Conservation (phyloP, 305 asterid species). For the Lippia alba region DNA sequence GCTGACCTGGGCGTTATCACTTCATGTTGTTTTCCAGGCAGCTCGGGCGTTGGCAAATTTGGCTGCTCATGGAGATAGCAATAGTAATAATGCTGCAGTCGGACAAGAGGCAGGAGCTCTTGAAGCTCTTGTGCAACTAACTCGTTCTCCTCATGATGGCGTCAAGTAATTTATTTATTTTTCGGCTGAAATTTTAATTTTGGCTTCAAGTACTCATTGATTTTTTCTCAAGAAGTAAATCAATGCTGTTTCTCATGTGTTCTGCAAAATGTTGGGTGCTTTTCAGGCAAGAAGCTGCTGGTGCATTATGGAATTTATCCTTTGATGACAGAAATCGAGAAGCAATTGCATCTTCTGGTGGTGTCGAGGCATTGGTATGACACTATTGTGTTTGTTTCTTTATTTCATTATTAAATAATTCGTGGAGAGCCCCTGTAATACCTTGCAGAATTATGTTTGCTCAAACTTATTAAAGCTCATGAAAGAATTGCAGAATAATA, state of each 20-base stretch:
- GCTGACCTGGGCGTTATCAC: slow-evolving; percentile 20
- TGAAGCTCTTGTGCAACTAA: slow-evolving; percentile 86
- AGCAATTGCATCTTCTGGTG: slow-evolving; percentile 91
- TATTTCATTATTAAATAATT: slow-evolving; percentile 14
- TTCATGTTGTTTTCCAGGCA: slow-evolving; percentile 52
- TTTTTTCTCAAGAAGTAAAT: slow-evolving; percentile 13
- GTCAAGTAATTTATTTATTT: slow-evolving; percentile 56
- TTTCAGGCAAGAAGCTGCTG: slow-evolving; percentile 93
- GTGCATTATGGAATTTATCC: slow-evolving; percentile 89
- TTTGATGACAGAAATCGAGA: slow-evolving; percentile 97
- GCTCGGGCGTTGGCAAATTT: slow-evolving; percentile 93
- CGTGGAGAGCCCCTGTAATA: neutral
- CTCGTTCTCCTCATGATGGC: slow-evolving; percentile 76
- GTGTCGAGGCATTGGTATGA: slow-evolving; percentile 93
- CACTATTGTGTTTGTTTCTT: slow-evolving; percentile 12
- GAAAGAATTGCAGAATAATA: neutral
- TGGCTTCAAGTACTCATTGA: slow-evolving; percentile 1
- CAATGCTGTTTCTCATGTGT: neutral
- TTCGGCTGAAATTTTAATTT: slow-evolving; percentile 16
- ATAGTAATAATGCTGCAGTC: slow-evolving; percentile 75
- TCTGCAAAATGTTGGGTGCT: slow-evolving; percentile 26
- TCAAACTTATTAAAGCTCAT: neutral
- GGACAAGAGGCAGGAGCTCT: slow-evolving; percentile 90
- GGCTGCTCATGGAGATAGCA: slow-evolving; percentile 95
- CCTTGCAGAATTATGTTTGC: neutral